A percentile compares a stretch with the other conserved stretches of the same genome.
These are phyloP conservation scores for Gossypium laxum DNA, from an alignment of 441 rosid species.

Conservation along the genomic window DNA sequence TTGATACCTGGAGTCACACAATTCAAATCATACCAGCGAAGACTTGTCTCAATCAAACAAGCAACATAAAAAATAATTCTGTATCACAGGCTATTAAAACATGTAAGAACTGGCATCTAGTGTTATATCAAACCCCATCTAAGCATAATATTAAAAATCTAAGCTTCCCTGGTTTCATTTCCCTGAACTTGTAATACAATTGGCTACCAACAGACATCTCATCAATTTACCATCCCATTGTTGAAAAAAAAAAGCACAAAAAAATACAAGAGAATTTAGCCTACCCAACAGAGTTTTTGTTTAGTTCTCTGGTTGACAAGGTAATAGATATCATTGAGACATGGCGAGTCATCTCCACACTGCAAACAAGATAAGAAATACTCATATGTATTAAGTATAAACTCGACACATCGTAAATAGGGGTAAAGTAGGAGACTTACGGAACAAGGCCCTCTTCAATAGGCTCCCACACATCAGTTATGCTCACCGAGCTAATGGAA, in stretches of 20 bases:
- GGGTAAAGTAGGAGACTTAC: conserved; percentile 31
- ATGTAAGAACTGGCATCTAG: not conserved
- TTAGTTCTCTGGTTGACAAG: conserved; percentile 59
- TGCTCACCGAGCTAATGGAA: conserved; percentile 69
- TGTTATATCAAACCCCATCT: not conserved
- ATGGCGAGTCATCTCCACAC: conserved; percentile 85
- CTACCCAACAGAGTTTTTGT: conserved; percentile 68
- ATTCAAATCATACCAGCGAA: not conserved
- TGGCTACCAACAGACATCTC: too few relatives aligned
- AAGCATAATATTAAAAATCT: not conserved
- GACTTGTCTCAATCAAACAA: not conserved
- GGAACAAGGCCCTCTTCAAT: conserved; percentile 84
- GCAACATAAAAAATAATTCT: not conserved
- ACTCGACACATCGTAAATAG: not conserved
- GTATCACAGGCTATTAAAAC: not conserved
- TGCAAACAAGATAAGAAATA: conserved; percentile 26
- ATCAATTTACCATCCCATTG: not conserved
- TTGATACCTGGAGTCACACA: conserved; percentile 50
- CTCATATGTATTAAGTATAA: conserved; percentile 6
- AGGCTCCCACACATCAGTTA: conserved; percentile 89
- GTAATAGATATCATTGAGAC: conserved; percentile 89
- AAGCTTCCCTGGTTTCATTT: not conserved
- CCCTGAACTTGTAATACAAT: not conserved
- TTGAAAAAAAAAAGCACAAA: conserved; percentile 5
- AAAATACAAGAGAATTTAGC: conserved; percentile 11